Evolutionary conservation across 2,329 filamentous ascomycete species (phyloP).

Genomic region (Paecilomyces formosus): DNA sequence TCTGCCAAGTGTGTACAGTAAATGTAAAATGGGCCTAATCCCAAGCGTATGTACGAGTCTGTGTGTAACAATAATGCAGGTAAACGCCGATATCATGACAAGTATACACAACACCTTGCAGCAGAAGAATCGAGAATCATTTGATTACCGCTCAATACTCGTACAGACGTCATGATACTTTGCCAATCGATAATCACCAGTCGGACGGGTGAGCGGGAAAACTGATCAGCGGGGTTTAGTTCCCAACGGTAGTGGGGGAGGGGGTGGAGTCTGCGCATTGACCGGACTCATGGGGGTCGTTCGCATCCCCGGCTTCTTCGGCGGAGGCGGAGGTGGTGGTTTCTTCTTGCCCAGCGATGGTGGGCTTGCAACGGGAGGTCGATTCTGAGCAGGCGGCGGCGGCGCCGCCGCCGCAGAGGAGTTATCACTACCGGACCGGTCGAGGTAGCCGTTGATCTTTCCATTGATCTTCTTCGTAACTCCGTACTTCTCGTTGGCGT

Average conservation of each 20-base stretch:
- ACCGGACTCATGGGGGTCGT: conserved; percentile 18
- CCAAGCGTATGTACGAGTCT: too few species aligned
- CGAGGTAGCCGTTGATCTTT: conserved; percentile 25
- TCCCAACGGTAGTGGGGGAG: conserved; percentile 50
- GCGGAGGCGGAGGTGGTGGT: conserved; percentile 52
- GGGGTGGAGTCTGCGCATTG: conserved; percentile 24
- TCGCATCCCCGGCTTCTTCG: conserved; percentile 47
- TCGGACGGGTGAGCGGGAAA: neutral
- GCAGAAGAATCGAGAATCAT: neutral
- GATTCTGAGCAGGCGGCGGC: conserved; percentile 14
- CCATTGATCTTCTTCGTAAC: conserved; percentile 43
- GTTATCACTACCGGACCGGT: too few species aligned
- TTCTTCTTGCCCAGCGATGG: conserved; percentile 34
- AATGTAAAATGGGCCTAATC: neutral
- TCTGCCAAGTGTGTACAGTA: neutral
- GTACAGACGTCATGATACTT: neutral
- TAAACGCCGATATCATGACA: neutral
- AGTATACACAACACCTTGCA: neutral
- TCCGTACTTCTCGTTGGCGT: conserved; percentile 56
- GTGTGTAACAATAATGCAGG: neutral
- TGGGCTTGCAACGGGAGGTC: conserved; percentile 18
- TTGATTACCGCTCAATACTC: neutral
- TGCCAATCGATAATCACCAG: neutral
- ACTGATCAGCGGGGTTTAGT: conserved; percentile 48
- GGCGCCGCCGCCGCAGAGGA: conserved; percentile 7